Percentiles rank a stretch among this genome's conserved stretches.
These are phyloP conservation scores for Crithidia fasciculata DNA, from an alignment of 208 protist species.

Conservation along the genomic window DNA sequence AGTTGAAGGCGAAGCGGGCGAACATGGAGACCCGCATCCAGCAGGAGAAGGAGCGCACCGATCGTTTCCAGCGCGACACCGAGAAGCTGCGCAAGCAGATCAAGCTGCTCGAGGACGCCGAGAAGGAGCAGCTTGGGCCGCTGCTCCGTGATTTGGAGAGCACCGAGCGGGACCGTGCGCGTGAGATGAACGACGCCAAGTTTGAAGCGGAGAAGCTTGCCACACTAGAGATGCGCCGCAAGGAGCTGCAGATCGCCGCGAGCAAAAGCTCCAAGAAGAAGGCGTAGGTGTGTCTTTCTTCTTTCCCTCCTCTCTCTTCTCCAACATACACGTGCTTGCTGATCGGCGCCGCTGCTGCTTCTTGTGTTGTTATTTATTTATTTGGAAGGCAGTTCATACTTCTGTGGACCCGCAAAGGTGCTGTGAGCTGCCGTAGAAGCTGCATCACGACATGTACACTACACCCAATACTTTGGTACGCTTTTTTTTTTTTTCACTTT, in stretches of 20 bases:
- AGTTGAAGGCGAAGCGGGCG: conserved; percentile 63
- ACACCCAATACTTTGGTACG: not conserved
- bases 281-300: not conserved
- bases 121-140: conserved; percentile 61
- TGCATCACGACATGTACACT: not conserved
- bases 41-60: conserved; percentile 79
- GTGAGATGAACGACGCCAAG: conserved; percentile 74
- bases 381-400: not conserved
- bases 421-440: not conserved
- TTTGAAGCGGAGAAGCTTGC: conserved; percentile 81
- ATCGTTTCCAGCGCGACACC: conserved; percentile 75
- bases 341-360: not conserved
- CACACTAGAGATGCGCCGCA: conserved; percentile 55
- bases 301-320: too few species aligned
- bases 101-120: conserved; percentile 74
- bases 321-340: too few species aligned
- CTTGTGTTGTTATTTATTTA: conserved; percentile 17
- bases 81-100: conserved; percentile 83
- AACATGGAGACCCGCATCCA: conserved; percentile 80
- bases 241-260: conserved; percentile 71
- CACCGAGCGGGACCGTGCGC: conserved; percentile 57
- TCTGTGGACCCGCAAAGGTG: too few species aligned
- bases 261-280: conserved; percentile 24
- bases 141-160: conserved; percentile 62
- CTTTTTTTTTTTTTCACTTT: not conserved